Evolutionary conservation across 108 stramenopile species (phyloP), one percentile per base, ranked within the genome.

Genomic region (Cyclostephanos tholiformis): DNA sequence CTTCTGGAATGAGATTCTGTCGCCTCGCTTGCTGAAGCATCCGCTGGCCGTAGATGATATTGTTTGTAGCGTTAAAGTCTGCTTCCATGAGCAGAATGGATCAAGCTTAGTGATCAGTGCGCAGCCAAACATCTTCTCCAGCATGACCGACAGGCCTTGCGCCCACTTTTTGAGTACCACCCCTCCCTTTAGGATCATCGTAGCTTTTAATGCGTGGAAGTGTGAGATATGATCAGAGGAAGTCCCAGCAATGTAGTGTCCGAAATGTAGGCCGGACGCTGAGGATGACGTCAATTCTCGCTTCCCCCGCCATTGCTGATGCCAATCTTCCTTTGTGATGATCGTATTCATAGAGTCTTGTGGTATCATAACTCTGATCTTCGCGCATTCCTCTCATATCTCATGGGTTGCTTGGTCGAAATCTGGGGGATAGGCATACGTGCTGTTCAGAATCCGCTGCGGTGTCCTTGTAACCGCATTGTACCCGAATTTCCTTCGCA

Each of bases 251-350:
- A n/a, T n/a, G n/a, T n/a, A n/a, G n/a, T n/a, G n/a, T n/a, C n/a
- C 50, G 39, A 63, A 63, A n/a, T 63, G 63, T 5, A 63, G 30
- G 14, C 63, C 63, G 13, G 65, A 67, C 25, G 9, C 46, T 9
- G 65, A 48, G 2, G 65, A 67, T 5, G 65, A 46, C 12, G 67
- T 68, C n/a, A n/a, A n/a, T n/a, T n/a, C n/a, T n/a, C n/a, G n/a
- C n/a, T n/a, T n/a, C n/a, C n/a, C n/a, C n/a, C 3, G n/a, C 67
- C 67, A 68, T 17, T 53, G 14, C 4, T 30, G n/a, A 6, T 55
- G 9, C 67, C 67, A 68, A 7, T 27, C 29, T 3, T 46, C 29
- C 19, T 27, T 53, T 4, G 26, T 12, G 19, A 68, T 17, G 4
- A 17, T n/a, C 12, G 67, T 68, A n/a, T 14, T 13, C 2, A 68